Evolutionary conservation across 139 green algal species (phyloP).

Genomic region (Chlorella sp.): DNA sequence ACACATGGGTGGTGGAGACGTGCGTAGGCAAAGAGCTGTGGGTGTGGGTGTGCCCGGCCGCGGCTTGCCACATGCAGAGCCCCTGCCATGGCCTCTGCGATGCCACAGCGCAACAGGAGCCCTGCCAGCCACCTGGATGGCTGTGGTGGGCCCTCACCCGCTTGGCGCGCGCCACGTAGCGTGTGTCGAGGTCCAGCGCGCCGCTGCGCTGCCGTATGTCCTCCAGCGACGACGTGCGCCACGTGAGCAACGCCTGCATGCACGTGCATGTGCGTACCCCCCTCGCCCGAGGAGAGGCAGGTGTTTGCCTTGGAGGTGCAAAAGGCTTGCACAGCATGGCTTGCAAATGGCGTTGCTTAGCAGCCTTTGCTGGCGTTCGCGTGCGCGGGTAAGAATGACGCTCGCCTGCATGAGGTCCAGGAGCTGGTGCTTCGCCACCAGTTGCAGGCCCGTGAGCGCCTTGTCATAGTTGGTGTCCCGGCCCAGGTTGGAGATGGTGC

Average conservation of each 20-base stretch:
- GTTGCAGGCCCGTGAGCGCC: constrained; percentile 20
- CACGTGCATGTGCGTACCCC: not conserved
- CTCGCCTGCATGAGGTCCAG: constrained; percentile 14
- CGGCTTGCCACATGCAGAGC: not conserved
- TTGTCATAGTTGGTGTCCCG: constrained; percentile 27
- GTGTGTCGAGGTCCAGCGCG: too few relatives aligned
- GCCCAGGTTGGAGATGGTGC: constrained; percentile 4
- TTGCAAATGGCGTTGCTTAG: constrained; percentile 1
- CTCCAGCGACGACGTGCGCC: not conserved
- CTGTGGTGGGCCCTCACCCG: too few relatives aligned
- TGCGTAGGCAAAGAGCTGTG: too few relatives aligned
- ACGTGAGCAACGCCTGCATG: not conserved
- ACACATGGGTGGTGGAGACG: not conserved
- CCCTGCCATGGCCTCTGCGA: not conserved
- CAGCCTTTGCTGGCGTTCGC: not conserved
- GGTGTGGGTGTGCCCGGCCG: not conserved
- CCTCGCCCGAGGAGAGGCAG: not conserved
- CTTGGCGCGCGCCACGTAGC: too few relatives aligned
- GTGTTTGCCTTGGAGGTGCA: not conserved
- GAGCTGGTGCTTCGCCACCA: constrained; percentile 32
- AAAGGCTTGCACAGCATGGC: not conserved
- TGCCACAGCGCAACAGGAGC: not conserved
- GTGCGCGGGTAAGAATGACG: not conserved
- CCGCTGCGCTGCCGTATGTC: too few relatives aligned
- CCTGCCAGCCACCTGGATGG: not conserved